Evolutionary conservation across 2,329 filamentous ascomycete species (phyloP), one percentile per base, ranked within the genome.

Genomic region (Talaromyces piceae): DNA sequence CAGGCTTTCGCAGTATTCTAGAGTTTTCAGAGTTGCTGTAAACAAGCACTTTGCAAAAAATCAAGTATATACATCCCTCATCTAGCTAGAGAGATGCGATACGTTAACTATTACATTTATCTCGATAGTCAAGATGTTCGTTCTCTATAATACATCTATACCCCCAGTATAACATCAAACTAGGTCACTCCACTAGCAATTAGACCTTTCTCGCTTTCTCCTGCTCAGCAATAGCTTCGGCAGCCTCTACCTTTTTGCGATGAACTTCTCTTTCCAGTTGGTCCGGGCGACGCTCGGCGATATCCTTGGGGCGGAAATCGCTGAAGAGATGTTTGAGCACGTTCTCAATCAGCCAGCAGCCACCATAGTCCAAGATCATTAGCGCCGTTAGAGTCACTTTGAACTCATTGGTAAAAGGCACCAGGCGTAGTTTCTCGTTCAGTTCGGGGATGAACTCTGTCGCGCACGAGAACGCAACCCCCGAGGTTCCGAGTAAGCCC

Each of bases 391-490:
- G 83, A 48, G 86, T 91, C 41, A 79, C 66, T 77, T 95, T 95
- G 80, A 98, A 98, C 61, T 95, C 88, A 2, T 77, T 78, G 27
- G 77, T 86, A 70, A 98, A 98, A 3, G 88, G 88, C 4, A 98
- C 93, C 1, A 98, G 83, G 64, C 87, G 89, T 73, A 98, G 85
- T 70, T 88, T 85, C 71, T 91, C 81, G 72, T 97, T 98, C 70
- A 98, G 83, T 67, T 97, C 93, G 2, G 93, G 93, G 45, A 97
- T 78, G 62, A 98, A 89, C 69, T 98, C 93, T 1, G 91, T 94
- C 5, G 91, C 91, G 73, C 91, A 96, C 44, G 86, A 85, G 70
- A 98, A 97, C 5, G 93, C 91, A 26, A 98, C 87, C 39, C 78
- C 89, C 0, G 89, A 88, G 13, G 96, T 91, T 57, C 87, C 86